Percentiles rank a stretch among this genome's conserved stretches.
These are phyloP conservation scores for Moesziomyces sp. DNA, from an alignment of 1,284 basidiomycete genomes.

Conservation along the genomic window DNA sequence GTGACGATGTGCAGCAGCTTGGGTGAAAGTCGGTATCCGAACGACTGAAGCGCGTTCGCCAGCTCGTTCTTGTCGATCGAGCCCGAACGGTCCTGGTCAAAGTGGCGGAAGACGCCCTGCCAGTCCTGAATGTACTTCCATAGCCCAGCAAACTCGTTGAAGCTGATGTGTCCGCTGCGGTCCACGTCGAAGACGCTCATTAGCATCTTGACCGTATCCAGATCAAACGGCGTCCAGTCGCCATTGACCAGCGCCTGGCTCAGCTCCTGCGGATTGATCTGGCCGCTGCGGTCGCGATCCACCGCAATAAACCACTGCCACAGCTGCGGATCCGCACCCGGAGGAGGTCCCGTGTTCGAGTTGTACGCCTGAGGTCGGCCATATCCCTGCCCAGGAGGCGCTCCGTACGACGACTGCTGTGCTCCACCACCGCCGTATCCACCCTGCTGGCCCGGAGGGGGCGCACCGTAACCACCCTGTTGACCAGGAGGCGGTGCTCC, in stretches of 20 bases:
- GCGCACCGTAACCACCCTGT: slow-evolving; percentile 30
- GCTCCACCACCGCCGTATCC: slow-evolving; percentile 18
- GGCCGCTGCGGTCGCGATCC: slow-evolving; percentile 53
- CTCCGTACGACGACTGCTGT: slow-evolving; percentile 19
- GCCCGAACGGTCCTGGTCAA: slow-evolving; percentile 54
- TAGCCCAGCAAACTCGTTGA: slow-evolving; percentile 58
- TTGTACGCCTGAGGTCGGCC: slow-evolving; percentile 48
- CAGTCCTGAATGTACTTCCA: slow-evolving; percentile 63
- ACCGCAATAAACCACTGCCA: slow-evolving; percentile 63
- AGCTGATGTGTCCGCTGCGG: slow-evolving; percentile 57
- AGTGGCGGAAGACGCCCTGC: slow-evolving; percentile 60
- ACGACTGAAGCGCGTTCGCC: slow-evolving; percentile 49
- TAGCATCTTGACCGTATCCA: slow-evolving; percentile 63
- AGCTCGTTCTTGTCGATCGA: slow-evolving; percentile 55
- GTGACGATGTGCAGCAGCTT: slow-evolving; percentile 51
- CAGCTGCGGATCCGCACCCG: slow-evolving; percentile 60
- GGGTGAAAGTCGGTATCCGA: slow-evolving; percentile 58
- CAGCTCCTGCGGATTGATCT: slow-evolving; percentile 56
- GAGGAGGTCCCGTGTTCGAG: slow-evolving; percentile 49
- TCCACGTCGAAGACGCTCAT: slow-evolving; percentile 62
- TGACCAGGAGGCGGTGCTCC: slow-evolving; percentile 34
- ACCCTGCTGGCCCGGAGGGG: slow-evolving; percentile 26
- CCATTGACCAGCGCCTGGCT: slow-evolving; percentile 61
- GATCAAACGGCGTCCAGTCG: slow-evolving; percentile 59
- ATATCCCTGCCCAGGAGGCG: slow-evolving; percentile 10